phyloP scores from a whole-genome alignment of 1,284 basidiomycete species.

The Taiwanofungus camphoratus region DNA sequence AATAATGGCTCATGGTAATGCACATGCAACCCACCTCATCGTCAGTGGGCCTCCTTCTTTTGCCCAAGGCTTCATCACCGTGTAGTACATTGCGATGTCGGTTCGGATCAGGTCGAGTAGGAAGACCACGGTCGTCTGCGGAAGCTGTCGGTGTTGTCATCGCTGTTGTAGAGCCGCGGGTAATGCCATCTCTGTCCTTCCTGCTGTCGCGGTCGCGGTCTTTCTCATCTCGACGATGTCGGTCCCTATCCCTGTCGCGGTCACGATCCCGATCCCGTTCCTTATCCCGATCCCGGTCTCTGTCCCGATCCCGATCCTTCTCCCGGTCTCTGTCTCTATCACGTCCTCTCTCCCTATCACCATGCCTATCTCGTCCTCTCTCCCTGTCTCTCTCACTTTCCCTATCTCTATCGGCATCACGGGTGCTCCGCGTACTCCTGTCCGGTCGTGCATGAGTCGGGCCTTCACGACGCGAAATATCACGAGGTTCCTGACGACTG shows the following conservation, averaged over 20 bases:
- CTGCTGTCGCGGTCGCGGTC: conserved; percentile 27
- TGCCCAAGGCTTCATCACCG: conserved; percentile 56
- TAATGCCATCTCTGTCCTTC: conserved; percentile 28
- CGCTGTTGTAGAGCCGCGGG: conserved; percentile 16
- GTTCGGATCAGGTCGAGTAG: conserved; percentile 51
- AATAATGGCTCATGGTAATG: conserved; percentile 12
- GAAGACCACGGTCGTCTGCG: conserved; percentile 47
- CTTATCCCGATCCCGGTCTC: conserved; percentile 33
- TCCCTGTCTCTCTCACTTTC: conserved; percentile 35
- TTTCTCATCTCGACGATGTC: conserved; percentile 28
- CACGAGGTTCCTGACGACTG: conserved; percentile 38
- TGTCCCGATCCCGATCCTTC: conserved; percentile 31
- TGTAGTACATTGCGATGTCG: conserved; percentile 44
- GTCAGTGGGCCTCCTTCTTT: conserved; percentile 56
- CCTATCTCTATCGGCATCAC: conserved; percentile 31
- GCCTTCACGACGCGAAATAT: conserved; percentile 31
- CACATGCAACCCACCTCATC: conserved; percentile 56
- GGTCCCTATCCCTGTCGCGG: conserved; percentile 41
- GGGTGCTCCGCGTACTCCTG: conserved; percentile 25
- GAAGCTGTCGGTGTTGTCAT: conserved; percentile 12
- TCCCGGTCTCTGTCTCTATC: conserved; percentile 28
- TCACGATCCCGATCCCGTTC: conserved; percentile 45
- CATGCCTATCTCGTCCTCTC: conserved; percentile 32
- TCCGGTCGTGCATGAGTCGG: conserved; percentile 12
- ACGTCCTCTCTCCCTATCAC: conserved; percentile 34